Evolutionary conservation across 495 filamentous ascomycete genomes (phyloP).

Genomic region (Aspergillus sclerotioniger): DNA sequence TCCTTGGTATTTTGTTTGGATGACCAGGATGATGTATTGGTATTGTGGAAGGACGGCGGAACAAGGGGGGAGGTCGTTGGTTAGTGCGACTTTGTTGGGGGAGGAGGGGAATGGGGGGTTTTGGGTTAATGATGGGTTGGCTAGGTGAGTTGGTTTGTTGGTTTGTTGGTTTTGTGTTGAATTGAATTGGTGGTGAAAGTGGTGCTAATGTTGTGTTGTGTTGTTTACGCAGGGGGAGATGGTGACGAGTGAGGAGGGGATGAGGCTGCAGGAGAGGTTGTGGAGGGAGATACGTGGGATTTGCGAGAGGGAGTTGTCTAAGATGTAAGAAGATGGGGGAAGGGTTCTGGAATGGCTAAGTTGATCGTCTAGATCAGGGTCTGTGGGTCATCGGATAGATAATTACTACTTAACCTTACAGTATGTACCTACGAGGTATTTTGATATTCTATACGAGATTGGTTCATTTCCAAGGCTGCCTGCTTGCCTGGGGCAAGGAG

Average conservation of each 20-base stretch:
- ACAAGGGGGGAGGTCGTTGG: slow-evolving; percentile 23
- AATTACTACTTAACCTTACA: too few relatives aligned
- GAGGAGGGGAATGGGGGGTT: slow-evolving; percentile 18
- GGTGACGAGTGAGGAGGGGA: slow-evolving; percentile 10
- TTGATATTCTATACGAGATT: too few relatives aligned
- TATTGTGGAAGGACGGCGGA: slow-evolving; percentile 21
- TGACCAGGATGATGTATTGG: slow-evolving; percentile 15
- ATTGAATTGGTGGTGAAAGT: not conserved
- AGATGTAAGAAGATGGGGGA: not conserved
- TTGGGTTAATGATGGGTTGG: slow-evolving; percentile 19
- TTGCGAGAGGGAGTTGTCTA: not conserved
- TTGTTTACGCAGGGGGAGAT: slow-evolving; percentile 3
- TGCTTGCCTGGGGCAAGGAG: too few relatives aligned
- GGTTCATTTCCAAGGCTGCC: too few relatives aligned
- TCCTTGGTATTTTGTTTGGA: slow-evolving; percentile 9
- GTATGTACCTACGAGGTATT: too few relatives aligned
- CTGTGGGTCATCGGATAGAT: not conserved
- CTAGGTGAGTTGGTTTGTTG: slow-evolving; percentile 15
- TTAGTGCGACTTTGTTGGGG: slow-evolving; percentile 17
- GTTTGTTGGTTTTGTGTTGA: not conserved
- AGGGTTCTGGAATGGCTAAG: too few relatives aligned
- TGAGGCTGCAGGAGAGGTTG: slow-evolving; percentile 7
- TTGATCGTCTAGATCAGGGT: not conserved
- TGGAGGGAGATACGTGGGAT: slow-evolving; percentile 16
- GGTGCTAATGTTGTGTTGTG: slow-evolving; percentile 5